Conservation (phyloP, 345 rosid species). For the Eucalyptus pauciflora region DNA sequence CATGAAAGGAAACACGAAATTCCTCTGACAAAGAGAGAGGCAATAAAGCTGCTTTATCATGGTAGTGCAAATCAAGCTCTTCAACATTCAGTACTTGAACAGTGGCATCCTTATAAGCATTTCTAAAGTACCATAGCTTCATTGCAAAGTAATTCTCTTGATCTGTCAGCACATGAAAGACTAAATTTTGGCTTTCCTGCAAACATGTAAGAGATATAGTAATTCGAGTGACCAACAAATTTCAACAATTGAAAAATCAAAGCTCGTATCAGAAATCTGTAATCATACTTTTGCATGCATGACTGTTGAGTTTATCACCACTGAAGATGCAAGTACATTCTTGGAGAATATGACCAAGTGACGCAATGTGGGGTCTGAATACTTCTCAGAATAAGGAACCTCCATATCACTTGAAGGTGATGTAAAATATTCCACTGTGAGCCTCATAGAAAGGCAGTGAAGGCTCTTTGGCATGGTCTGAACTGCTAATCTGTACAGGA, state of each 20-base stretch:
- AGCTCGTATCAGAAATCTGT: background rate
- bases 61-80: conserved; percentile 27
- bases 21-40: conserved; percentile 63
- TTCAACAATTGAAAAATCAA: background rate
- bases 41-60: conserved; percentile 18
- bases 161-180: conserved; percentile 90
- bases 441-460: conserved; percentile 83
- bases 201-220: conserved; percentile 32
- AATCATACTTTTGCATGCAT: conserved; percentile 52
- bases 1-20: conserved; percentile 60
- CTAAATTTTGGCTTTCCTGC: conserved; percentile 75
- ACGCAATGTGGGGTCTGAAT: conserved; percentile 50
- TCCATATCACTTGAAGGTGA: conserved; percentile 29
- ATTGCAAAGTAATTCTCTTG: conserved; percentile 73
- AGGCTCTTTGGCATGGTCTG: conserved; percentile 95
- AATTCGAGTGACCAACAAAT: conserved; percentile 29
- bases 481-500: conserved; percentile 58
- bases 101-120: conserved; percentile 45
- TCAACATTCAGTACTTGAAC: conserved; percentile 70
- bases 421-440: conserved; percentile 82
- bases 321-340: conserved; percentile 82
- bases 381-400: conserved; percentile 31
- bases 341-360: conserved; percentile 75
- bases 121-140: conserved; percentile 80
- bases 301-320: conserved; percentile 79